Evolutionary conservation across 805 yeast genomes (phyloP).

Genomic region (Pichia thaimueangensis): DNA sequence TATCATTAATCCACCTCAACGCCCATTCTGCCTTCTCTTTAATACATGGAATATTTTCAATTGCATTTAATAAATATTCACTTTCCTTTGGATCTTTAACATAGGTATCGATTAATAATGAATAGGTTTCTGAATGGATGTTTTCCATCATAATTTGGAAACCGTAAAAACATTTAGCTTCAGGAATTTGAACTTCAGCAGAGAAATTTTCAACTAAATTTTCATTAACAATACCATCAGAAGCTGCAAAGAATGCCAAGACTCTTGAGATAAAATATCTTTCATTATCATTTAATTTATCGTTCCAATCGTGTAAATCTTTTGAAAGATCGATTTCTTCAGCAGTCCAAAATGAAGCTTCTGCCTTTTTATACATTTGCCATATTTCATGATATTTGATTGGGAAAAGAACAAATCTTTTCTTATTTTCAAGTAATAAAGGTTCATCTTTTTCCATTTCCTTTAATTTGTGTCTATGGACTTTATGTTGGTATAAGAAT

Average conservation of each 20-base stretch:
- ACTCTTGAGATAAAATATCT: slow-evolving; percentile 88
- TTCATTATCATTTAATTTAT: slow-evolving; percentile 82
- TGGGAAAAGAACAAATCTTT: slow-evolving; percentile 91
- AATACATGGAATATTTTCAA: slow-evolving; percentile 93
- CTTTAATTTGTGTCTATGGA: slow-evolving; percentile 68
- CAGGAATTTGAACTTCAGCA: slow-evolving; percentile 95
- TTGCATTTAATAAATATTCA: slow-evolving; percentile 86
- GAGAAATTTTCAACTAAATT: slow-evolving; percentile 95
- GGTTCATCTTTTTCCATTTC: slow-evolving; percentile 86
- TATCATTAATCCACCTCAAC: slow-evolving; percentile 89
- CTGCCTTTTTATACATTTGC: slow-evolving; percentile 97
- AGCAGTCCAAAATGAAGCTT: slow-evolving; percentile 99
- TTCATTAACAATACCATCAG: slow-evolving; percentile 97
- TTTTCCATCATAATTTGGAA: slow-evolving; percentile 99
- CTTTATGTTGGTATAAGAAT: slow-evolving; percentile 56
- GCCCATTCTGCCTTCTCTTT: slow-evolving; percentile 99
- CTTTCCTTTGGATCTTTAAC: slow-evolving; percentile 94
- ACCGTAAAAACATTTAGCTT: slow-evolving; percentile 97
- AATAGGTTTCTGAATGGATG: slow-evolving; percentile 96
- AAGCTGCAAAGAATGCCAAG: slow-evolving; percentile 96
- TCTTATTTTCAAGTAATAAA: slow-evolving; percentile 71
- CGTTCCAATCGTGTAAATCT: slow-evolving; percentile 90
- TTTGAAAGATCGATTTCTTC: slow-evolving; percentile 96
- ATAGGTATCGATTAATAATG: slow-evolving; percentile 88
- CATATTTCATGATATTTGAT: slow-evolving; percentile 95